Evolutionary conservation across 2,329 filamentous ascomycete species (phyloP), one percentile per base, ranked within the genome.

Genomic region (Fusarium sp.): DNA sequence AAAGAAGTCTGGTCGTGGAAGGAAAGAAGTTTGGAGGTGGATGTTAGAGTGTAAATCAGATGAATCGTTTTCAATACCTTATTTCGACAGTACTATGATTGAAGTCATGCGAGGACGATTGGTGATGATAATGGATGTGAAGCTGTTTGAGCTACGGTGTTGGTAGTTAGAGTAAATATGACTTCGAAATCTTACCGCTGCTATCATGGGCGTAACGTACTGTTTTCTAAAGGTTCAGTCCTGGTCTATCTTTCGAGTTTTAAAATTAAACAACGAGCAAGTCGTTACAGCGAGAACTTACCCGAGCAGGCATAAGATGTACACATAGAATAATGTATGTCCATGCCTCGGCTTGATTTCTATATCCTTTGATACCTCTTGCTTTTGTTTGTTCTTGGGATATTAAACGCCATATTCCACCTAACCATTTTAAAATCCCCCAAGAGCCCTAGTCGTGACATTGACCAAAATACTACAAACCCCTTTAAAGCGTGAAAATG

Each of bases 41-140:
- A 75, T 70, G 74, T 77, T 80, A 81, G 80, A 83, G 80, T 83
- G 81, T 83, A 83, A 83, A 83, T 83, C 81, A 83, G 79, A 80
- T 78, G 77, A 80, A 77, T 73, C 72, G 75, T 81, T 80, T 79
- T 67, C 77, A 80, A 81, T 74, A 74, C 71, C 72, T 74, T 74
- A 59, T 72, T 72, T 73, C 63, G 57, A 73, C 55, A 69, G 56
- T 64, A 64, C 49, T 47, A 55, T 49, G 43, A 42, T 46, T 63
- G 45, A 39, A 51, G 42, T 34, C 40, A 32, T 58, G 48, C 42
- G 49, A 23, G 34, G 43, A 43, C 48, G 48, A 36, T 40, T 38
- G 38, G 38, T 36, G 36, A 32, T 42, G 30, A 50, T 28, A n/a
- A n/a, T n/a, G n/a, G n/a, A 51, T 60, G 45, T 67, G 44, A 57